Evolutionary conservation across 768 basidiomycete genomes (phyloP).

Genomic region (Crassisporium funariophilum): DNA sequence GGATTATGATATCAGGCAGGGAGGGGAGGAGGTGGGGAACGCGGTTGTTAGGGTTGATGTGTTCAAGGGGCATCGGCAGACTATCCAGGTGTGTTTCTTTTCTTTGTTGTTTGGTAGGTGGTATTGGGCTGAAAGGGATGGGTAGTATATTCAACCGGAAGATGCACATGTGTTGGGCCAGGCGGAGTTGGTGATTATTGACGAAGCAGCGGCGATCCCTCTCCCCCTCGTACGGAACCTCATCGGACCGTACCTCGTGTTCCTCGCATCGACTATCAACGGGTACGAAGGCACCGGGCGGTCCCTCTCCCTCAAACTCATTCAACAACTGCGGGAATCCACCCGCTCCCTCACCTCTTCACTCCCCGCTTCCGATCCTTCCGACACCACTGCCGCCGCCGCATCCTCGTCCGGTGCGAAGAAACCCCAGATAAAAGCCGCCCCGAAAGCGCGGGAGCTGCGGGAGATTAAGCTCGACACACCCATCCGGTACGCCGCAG

Average conservation of each 20-base stretch:
- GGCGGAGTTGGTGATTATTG: slow-evolving; percentile 96
- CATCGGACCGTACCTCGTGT: slow-evolving; percentile 94
- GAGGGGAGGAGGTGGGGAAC: slow-evolving; percentile 74
- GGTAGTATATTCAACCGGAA: slow-evolving; percentile 97
- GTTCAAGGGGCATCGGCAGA: slow-evolving; percentile 92
- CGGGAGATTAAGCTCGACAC: slow-evolving; percentile 94
- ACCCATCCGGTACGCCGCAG: slow-evolving; percentile 88
- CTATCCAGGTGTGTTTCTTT: slow-evolving; percentile 76
- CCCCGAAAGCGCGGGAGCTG: slow-evolving; percentile 72
- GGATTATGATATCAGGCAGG: slow-evolving; percentile 86
- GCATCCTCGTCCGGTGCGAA: slow-evolving; percentile 51
- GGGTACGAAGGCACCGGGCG: slow-evolving; percentile 99
- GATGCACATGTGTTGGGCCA: slow-evolving; percentile 98
- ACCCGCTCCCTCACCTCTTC: slow-evolving; percentile 79
- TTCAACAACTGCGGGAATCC: slow-evolving; percentile 94
- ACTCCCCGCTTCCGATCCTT: slow-evolving; percentile 40
- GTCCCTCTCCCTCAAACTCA: slow-evolving; percentile 94
- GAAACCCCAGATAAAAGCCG: slow-evolving; percentile 54
- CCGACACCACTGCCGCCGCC: slow-evolving; percentile 39
- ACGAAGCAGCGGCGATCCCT: slow-evolving; percentile 98
- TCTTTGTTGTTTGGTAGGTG: neutral
- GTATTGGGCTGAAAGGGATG: no score
- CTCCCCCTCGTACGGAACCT: slow-evolving; percentile 94
- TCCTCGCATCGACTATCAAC: slow-evolving; percentile 99
- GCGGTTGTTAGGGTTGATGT: slow-evolving; percentile 95